Base-by-base conservation (phyloP, 306 rosid species). In the Betula pendula region DNA sequence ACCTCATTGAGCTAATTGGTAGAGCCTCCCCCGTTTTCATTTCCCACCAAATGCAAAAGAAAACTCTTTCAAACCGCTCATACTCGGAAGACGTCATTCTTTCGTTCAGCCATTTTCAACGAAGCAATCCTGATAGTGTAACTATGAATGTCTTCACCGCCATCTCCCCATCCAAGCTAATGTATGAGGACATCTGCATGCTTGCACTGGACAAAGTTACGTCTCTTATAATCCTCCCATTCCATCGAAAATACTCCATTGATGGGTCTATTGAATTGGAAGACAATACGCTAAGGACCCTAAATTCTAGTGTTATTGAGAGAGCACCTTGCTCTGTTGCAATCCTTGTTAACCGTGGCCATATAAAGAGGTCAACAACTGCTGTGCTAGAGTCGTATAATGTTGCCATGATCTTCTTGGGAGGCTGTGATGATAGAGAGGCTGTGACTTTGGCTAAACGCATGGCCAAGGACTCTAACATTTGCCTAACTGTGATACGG, bases 301-400 rank as follows among this genome's bases (percentile, higher is more conserved):
- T 93, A 10, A 93, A 91, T 70, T 31, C 4, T 6, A 77, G 81
- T 0, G 85, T 89, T 17, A 77, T 93, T 20, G 82, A 88, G 25
- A 78, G 83, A 63, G 92, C 98, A 0, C 98, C 97, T 0, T 89
- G 97, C 52, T 89, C 98, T 0, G 88, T 93, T 0, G 97, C 86
- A 2, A 80, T 93, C 8, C 55, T 89, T 0, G 87, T 79, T 1
- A 85, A 88, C 42, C 80, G 82, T 6, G 86, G 88, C 15, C 85
- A 80, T 42, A 69, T 85, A 42, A 67, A 85, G 1, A 85, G 81
- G 2, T 5, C 50, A 5, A 72, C 63, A 73, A 33, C 88, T 3
- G 20, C n/a, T 0, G 80, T 70, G 17, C 60, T 19, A 19, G 70
- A 81, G 1, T 65, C 88, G 0, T 83, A 71, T 47, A 76, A 72